Conservation (phyloP, 116 monocot species). For the Dioscorea cayenensis region DNA sequence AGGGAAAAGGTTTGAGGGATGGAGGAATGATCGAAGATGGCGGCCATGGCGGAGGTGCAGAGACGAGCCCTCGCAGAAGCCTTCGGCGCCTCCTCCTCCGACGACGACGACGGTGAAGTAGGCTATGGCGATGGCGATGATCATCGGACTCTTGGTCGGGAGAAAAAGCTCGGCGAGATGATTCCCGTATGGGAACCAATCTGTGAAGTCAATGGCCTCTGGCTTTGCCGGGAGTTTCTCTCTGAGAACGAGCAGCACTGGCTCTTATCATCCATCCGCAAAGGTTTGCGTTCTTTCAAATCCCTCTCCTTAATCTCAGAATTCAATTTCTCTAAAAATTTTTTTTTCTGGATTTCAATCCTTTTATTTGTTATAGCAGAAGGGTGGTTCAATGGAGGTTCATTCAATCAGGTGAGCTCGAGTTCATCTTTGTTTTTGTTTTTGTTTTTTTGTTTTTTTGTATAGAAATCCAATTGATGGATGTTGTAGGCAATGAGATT, state of each 20-base stretch:
- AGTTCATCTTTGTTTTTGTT: not conserved
- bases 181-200: slow-evolving; percentile 16
- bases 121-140: no score
- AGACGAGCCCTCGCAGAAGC: slow-evolving; percentile 5
- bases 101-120: slow-evolving; percentile 1
- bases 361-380: slow-evolving; percentile 14
- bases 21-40: not conserved
- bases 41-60: not conserved
- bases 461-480: not conserved
- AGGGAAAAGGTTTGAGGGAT: not conserved
- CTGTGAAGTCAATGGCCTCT: slow-evolving; percentile 20
- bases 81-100: slow-evolving; percentile 19
- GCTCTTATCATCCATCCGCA: slow-evolving; percentile 18
- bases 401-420: slow-evolving; percentile 30
- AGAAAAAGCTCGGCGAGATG: not conserved
- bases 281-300: slow-evolving; percentile 1
- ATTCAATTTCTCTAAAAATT: not conserved
- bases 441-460: not conserved
- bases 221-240: slow-evolving; percentile 33
- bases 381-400: slow-evolving; percentile 25
- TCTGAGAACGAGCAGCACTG: slow-evolving; percentile 17
- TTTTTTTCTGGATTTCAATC: not conserved
- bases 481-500: slow-evolving; percentile 85
- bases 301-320: not conserved
- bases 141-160: not conserved